Evolutionary conservation across 2,329 filamentous ascomycete species (phyloP), one percentile per base, ranked within the genome.

Genomic region (Tolypocladium paradoxum): DNA sequence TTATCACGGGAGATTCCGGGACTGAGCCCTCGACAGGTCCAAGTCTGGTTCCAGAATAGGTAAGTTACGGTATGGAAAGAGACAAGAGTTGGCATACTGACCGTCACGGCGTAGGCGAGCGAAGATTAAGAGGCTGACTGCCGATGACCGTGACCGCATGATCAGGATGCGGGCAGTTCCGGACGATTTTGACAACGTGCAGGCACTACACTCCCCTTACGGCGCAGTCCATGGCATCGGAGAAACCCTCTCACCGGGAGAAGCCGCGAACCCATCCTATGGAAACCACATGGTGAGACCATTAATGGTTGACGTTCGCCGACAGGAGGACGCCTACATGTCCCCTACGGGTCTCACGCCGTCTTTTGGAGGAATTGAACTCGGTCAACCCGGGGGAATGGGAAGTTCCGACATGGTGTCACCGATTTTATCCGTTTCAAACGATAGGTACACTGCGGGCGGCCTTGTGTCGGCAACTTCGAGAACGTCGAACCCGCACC

Each of bases 1-100:
- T 76, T 97, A 37, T 92, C 91, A 4, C 78, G 87, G 57, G 90
- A 96, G 67, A 96, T 97, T 47, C 91, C 92, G 34, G 92, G 91
- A 1, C 73, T 97, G 49, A 96, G 88, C 62, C 89, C 91, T 37
- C 83, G 91, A 56, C 91, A 97, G 67, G 92, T 97, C 27, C 91
- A 97, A 69, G 91, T 97, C 49, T 97, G 91, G 92, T 97, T 97
- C 71, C 91, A 97, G 70, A 97, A 97, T 71, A 83, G 91, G 91
- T 96, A 79, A 62, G 78, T 64, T 16, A 27, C 14, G 14, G 14
- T 0, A 36, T 11, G 6, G 16, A 8, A 18, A 35, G 22, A 47
- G 6, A 12, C 16, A 16, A 48, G 16, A 35, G 37, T 4, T 29
- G 18, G 3, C 11, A 46, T 35, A 35, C 45, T 43, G 56, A 53